Evolutionary conservation across 371 early-diverging fungal species (phyloP).

Genomic region (Fennellomyces sp.): DNA sequence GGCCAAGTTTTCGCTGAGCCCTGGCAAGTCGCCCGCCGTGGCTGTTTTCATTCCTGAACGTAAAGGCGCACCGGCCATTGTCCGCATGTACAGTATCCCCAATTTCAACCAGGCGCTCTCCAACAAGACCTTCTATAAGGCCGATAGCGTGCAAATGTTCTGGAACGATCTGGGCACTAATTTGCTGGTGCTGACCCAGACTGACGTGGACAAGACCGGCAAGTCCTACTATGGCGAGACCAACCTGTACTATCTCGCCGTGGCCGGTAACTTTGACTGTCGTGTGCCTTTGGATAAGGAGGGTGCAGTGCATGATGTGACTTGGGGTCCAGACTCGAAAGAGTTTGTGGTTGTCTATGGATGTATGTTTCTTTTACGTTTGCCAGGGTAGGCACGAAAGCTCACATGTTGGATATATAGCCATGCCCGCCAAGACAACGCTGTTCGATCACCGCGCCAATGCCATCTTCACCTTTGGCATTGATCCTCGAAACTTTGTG

Average conservation of each 20-base stretch:
- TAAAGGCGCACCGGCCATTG: conserved; percentile 81
- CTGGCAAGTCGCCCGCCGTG: conserved; percentile 82
- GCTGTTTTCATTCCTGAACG: conserved; percentile 90
- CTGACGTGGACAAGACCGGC: conserved; percentile 94
- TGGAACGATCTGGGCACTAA: conserved; percentile 95
- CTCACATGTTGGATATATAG: conserved; percentile 13
- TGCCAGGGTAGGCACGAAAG: no score
- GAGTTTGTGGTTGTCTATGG: conserved; percentile 97
- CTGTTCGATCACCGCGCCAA: conserved; percentile 91
- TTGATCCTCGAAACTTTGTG: conserved; percentile 86
- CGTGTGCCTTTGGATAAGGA: conserved; percentile 86
- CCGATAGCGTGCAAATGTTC: conserved; percentile 87
- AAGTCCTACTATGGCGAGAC: conserved; percentile 97
- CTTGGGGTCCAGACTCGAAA: conserved; percentile 92
- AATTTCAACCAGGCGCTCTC: conserved; percentile 77
- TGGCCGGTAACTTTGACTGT: conserved; percentile 92
- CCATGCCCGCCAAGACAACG: conserved; percentile 91
- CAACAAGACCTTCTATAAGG: conserved; percentile 92
- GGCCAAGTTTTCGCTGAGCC: conserved; percentile 84
- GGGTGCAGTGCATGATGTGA: conserved; percentile 95
- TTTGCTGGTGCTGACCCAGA: conserved; percentile 88
- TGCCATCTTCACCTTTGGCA: conserved; percentile 83
- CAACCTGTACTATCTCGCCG: conserved; percentile 87
- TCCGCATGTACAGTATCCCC: conserved; percentile 81
- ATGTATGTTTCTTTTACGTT: conserved; percentile 55